Base-by-base conservation (phyloP, 148 eudicot species). In the Amaranthus hypochondriacus region DNA sequence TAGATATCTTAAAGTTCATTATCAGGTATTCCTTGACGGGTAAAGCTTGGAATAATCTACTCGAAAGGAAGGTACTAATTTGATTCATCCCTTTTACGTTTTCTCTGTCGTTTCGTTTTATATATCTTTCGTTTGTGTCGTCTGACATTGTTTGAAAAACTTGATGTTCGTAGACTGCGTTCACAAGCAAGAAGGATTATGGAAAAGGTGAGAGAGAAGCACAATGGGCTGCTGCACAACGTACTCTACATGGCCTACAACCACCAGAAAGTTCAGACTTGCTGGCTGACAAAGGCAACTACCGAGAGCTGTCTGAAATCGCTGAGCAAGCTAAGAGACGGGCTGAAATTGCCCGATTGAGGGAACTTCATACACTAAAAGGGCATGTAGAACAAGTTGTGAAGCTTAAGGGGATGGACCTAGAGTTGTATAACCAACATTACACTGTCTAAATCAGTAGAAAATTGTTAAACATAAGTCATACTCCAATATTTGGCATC, bases 241-340 rank as follows among this genome's bases (percentile, higher is more conserved):
- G 96, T 48, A 86, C 96, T 13, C 82, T 90, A 47, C 96, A 88
- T 39, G 90, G 92, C n/a, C 92, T 90, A 57, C 87, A 85, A 5
- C 72, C 88, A 44, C 82, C 87, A 59, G 83, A 83, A 4, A 11
- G 79, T 9, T 3, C 79, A 0, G 87, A 90, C 4, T 10, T 82
- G 3, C 81, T 82, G 43, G 67, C 69, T 18, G 92, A 90, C 55
- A 88, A 88, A 72, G 86, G 62, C 60, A 84, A 71, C 82, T 90
- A 88, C 77, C 64, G 86, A 8, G 96, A 90, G 68, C 60, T 88
- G 79, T 80, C 89, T 59, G 90, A 90, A 69, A 84, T 90, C 6
- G 96, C 96, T 46, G 96, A 88, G 69, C 96, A 88, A 78, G 96
- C 96, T 63, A 90, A 88, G 79, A 81, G 84, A 78, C 96, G 92